A percentile compares a stretch with the other conserved stretches of the same genome.
Conservation (phyloP, 306 rosid genomes). For the Carpinus viminea region DNA sequence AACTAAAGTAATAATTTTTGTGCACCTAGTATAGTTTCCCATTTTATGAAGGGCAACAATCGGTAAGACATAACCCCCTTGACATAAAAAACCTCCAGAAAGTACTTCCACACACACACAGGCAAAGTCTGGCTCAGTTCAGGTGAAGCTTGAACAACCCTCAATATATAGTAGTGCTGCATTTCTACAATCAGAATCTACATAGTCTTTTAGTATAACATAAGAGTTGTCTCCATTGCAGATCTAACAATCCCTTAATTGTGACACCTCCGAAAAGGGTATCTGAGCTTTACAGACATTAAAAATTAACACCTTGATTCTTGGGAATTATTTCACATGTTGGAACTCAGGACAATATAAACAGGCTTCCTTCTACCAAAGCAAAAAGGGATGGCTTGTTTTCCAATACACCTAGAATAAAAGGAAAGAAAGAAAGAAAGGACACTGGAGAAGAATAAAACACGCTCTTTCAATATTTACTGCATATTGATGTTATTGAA, state of each 20-base stretch:
- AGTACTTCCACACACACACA: neutral
- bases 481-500: neutral
- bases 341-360: neutral
- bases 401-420: neutral
- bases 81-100: neutral
- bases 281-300: neutral
- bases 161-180: neutral
- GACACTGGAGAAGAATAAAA: neutral
- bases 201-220: neutral
- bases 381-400: neutral
- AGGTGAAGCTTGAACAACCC: neutral
- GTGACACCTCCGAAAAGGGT: neutral
- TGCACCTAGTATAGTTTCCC: neutral
- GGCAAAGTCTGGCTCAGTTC: neutral
- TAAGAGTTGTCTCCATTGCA: neutral
- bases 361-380: conserved; percentile 2
- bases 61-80: neutral
- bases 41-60: neutral
- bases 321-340: neutral
- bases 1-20: neutral
- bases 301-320: neutral
- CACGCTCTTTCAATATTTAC: neutral
- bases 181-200: neutral
- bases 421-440: neutral
- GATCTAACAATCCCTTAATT: neutral